A percentile compares a stretch with the other conserved stretches of the same genome.
phyloP scores from a whole-genome alignment of 2,329 filamentous ascomycete genomes.

The Sclerotinia glacialis region DNA sequence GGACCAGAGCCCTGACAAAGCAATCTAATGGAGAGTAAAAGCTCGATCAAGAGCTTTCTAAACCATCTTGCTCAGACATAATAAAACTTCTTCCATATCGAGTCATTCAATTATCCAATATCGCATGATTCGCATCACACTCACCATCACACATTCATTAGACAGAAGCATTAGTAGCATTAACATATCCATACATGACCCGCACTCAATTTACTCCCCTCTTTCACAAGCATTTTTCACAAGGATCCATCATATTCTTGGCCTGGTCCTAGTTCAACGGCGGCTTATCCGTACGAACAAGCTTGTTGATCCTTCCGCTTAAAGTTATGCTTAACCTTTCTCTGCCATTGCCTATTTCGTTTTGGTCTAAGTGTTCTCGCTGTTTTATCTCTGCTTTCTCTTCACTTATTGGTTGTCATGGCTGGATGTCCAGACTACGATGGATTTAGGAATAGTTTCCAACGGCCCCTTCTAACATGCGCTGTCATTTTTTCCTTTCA shows the following conservation, averaged over 20 bases:
- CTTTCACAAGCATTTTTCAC: neutral
- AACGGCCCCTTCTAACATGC: neutral
- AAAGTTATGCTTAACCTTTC: neutral
- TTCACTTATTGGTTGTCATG: neutral
- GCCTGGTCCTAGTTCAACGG: constrained; percentile 2
- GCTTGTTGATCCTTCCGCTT: neutral
- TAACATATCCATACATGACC: neutral
- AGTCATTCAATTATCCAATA: neutral
- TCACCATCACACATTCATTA: neutral
- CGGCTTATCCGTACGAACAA: neutral
- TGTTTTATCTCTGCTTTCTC: neutral
- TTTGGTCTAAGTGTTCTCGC: neutral
- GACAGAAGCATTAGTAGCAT: neutral
- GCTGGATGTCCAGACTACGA: too few relatives aligned
- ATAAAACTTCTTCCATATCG: neutral
- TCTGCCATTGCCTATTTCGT: neutral
- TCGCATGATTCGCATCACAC: neutral
- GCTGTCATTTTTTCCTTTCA: neutral
- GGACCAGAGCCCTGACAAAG: neutral
- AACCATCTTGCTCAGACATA: neutral
- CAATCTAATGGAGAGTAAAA: neutral
- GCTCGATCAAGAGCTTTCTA: neutral
- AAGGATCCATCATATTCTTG: neutral
- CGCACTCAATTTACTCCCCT: neutral
- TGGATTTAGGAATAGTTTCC: neutral